phyloP scores from a whole-genome alignment of 371 early-diverging fungal species.

The Mucor mucedo region DNA sequence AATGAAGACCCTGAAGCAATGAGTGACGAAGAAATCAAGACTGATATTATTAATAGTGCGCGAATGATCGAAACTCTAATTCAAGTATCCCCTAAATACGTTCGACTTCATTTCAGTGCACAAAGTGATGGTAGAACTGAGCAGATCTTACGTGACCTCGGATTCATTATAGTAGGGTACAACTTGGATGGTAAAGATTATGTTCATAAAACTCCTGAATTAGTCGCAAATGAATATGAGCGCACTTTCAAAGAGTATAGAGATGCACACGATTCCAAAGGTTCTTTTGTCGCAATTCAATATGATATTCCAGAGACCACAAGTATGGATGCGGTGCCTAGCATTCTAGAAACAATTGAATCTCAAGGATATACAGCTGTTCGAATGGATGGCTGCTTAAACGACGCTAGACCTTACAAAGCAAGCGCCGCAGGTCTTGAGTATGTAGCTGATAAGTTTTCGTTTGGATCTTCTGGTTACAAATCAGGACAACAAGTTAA shows the following conservation, averaged over 20 bases:
- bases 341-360: constrained; percentile 48
- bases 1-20: constrained; percentile 50
- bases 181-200: constrained; percentile 64
- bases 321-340: constrained; percentile 47
- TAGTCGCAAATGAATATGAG: constrained; percentile 44
- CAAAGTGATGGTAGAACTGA: constrained; percentile 48
- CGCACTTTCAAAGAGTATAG: constrained; percentile 50
- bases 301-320: constrained; percentile 62
- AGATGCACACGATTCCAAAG: constrained; percentile 51
- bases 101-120: constrained; percentile 58
- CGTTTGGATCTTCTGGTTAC: constrained; percentile 52
- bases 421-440: constrained; percentile 30
- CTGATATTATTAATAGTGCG: constrained; percentile 57
- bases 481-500: constrained; percentile 44
- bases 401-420: constrained; percentile 60
- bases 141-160: constrained; percentile 50
- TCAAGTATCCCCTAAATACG: constrained; percentile 57
- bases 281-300: constrained; percentile 55
- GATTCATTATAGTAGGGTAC: constrained; percentile 56
- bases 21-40: constrained; percentile 50
- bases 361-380: constrained; percentile 58
- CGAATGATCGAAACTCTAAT: constrained; percentile 52
- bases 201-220: constrained; percentile 37
- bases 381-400: constrained; percentile 58
- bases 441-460: constrained; percentile 46